Evolutionary conservation across 306 rosid genomes (phyloP), one percentile per base, ranked within the genome.

Genomic region (Boehmeria nivea): DNA sequence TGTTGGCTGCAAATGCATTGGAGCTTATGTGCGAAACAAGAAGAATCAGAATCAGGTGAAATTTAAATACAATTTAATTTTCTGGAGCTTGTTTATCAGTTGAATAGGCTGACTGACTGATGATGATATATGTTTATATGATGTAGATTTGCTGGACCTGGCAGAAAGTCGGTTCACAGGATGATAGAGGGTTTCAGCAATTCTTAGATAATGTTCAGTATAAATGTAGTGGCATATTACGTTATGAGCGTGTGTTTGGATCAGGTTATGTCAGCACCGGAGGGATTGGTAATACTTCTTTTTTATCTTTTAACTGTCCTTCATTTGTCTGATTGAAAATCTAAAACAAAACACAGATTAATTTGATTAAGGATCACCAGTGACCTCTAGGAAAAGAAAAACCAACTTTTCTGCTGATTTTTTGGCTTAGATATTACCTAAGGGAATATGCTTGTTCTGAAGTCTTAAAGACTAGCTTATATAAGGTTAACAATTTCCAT

Each of bases 1-100:
- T 25, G 81, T 87, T 59, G 82, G 96, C 62, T 82, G 84, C 74
- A 91, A 91, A 65, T 91, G 99, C 60, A 84, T 91, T 60, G 93
- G 99, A 51, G 99, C 99, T 61, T 91, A 91, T 72, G 99, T 88
- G 36, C 63, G 95, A 43, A 91, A 75, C 54, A 91, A 91, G 58
- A 91, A 75, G 83, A 91, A 84, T 79, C 99, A 91, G 66, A 91
- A 91, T 69, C 99, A 91, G 83, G 99, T 87, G 67, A 60, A 43
- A 20, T 54, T 36, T 60, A 58, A 52, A 48, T 34, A 34, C 7
- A 8, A 25, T 19, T 27, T 61, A 12, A 43, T 15, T 6, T 51
- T 1, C 6, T 25, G 16, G 58, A 47, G n/a, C 23, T 38, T 37
- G 12, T 25, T 40, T 18, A n/a, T 33, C 9, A 8, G 17, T 21